phyloP scores from a whole-genome alignment of 805 yeast genomes.

The Lachancea quebecensis region DNA sequence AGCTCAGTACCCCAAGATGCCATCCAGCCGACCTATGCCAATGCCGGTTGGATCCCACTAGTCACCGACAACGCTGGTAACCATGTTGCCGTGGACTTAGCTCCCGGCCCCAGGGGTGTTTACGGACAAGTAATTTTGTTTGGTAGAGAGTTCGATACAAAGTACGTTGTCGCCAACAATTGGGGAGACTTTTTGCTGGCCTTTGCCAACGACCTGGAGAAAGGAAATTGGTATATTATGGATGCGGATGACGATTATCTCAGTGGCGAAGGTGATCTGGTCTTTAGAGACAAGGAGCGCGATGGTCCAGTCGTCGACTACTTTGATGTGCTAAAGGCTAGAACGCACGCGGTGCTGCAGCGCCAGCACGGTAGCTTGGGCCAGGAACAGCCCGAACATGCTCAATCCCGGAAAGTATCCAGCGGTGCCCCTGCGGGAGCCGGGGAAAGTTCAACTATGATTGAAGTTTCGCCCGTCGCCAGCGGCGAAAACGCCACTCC shows the following conservation, averaged over 20 bases:
- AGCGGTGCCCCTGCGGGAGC: neutral
- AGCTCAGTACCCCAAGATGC: slow-evolving; percentile 71
- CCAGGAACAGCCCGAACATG: neutral
- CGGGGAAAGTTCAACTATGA: neutral
- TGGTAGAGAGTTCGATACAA: slow-evolving; percentile 91
- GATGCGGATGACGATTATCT: slow-evolving; percentile 60
- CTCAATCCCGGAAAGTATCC: neutral
- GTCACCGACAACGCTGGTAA: slow-evolving; percentile 86
- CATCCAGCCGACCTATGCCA: slow-evolving; percentile 74
- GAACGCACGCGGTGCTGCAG: slow-evolving; percentile 10
- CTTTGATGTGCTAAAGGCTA: slow-evolving; percentile 27
- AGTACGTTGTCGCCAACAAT: slow-evolving; percentile 75
- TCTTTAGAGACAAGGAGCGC: slow-evolving; percentile 54
- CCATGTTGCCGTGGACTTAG: slow-evolving; percentile 83
- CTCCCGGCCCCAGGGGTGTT: slow-evolving; percentile 69
- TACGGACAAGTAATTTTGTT: slow-evolving; percentile 90
- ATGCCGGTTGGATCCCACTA: slow-evolving; percentile 86
- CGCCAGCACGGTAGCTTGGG: neutral
- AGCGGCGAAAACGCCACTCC: neutral
- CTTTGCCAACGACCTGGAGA: slow-evolving; percentile 82
- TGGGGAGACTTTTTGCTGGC: slow-evolving; percentile 84
- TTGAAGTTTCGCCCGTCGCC: neutral
- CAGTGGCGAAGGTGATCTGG: slow-evolving; percentile 68
- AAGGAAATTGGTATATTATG: slow-evolving; percentile 69
- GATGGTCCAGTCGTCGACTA: slow-evolving; percentile 41